phyloP scores from a whole-genome alignment of 2,329 filamentous ascomycete genomes.

The Penicillium paneum region DNA sequence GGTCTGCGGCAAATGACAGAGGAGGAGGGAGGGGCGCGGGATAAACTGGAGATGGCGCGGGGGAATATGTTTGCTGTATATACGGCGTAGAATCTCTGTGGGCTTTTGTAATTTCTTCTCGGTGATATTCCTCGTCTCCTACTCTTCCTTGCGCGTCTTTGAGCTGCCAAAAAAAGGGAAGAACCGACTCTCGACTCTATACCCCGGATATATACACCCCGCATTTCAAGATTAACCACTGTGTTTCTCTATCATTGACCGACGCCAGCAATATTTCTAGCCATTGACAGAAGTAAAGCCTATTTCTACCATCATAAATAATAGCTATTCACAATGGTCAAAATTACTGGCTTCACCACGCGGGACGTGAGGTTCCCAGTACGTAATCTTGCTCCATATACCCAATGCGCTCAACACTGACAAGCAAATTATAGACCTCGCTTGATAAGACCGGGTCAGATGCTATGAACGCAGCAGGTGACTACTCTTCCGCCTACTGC shows the following conservation, averaged over 20 bases:
- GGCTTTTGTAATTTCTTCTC: conserved; percentile 1
- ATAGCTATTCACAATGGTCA: conserved; percentile 47
- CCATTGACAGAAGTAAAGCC: conserved; percentile 9
- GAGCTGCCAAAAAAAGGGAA: neutral
- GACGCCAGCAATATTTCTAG: neutral
- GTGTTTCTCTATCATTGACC: conserved; percentile 2
- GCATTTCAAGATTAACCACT: conserved; percentile 2
- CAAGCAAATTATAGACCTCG: conserved; percentile 60
- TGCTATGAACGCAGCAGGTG: conserved; percentile 91
- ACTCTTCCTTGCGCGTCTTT: neutral
- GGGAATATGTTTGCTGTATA: conserved; percentile 19
- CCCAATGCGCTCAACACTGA: neutral
- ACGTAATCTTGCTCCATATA: conserved; percentile 21
- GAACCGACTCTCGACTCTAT: neutral
- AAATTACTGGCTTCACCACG: conserved; percentile 68
- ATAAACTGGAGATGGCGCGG: conserved; percentile 16
- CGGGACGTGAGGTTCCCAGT: conserved; percentile 72
- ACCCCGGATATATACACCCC: conserved; percentile 1
- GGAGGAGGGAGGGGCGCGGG: conserved; percentile 16
- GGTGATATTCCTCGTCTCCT: neutral
- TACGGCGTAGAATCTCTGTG: conserved; percentile 13
- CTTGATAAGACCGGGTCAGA: conserved; percentile 95
- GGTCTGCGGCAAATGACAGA: neutral
- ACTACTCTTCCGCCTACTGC: conserved; percentile 94
- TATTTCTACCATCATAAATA: neutral